Base-by-base conservation (phyloP, 768 basidiomycete genomes). In the Suillus variegatus region DNA sequence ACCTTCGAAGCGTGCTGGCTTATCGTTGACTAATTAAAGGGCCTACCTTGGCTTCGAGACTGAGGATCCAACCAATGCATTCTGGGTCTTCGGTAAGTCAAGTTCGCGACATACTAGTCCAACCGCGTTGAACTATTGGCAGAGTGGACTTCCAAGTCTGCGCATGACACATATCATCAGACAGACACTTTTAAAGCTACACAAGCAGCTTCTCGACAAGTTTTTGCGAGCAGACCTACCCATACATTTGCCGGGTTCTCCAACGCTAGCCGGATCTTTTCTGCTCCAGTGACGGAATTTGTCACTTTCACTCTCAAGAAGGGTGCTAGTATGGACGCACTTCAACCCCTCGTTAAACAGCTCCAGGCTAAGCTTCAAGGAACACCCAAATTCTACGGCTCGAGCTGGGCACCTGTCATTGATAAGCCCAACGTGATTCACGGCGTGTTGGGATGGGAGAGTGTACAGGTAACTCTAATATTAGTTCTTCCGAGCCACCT, bases 371-470 rank as follows among this genome's bases (percentile, higher is more conserved):
- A 55, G 54, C 67, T 78, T 41, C 40, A 0, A 22, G 70, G 74
- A 8, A 67, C 74, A 10, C 63, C 65, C 18, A 64, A 28, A 18
- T 75, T 77, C 57, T 65, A 77, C 3, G 76, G 77, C 2, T 73
- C 73, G 28, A 75, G 75, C 62, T 77, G 75, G 74, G 74, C 65
- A 0, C 64, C n/a, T 25, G 35, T 75, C 58, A 51, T 68, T 22
- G 69, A 63, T 54, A 68, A 69, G 52, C n/a, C 70, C 22, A 60
- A 64, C 10, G 66, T 68, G 2, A 73, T 72, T 54, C 43, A 76
- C 51, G 77, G 77, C 20, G 69, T 79, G 35, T 67, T 81, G 41
- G 80, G 80, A 13, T 81, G 80, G 80, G 73, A 77, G 58, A 79
- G 65, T 20, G 75, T 78, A 6, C 43, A 77, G 60, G 80, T 76